phyloP scores from a whole-genome alignment of 129 eudicot genomes.

The Solidago caesia region DNA sequence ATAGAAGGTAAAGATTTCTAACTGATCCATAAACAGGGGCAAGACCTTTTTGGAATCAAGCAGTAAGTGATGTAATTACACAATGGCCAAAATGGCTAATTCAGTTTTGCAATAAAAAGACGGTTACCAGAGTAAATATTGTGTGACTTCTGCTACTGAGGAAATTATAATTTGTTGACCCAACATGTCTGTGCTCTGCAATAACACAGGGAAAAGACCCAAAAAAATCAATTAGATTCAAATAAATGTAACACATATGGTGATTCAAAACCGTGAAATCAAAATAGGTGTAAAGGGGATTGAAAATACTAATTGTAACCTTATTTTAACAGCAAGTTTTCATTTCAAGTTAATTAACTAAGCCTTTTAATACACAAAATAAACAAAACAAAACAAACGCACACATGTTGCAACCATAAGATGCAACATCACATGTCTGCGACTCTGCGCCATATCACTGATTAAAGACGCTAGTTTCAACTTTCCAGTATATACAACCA shows the following conservation, averaged over 20 bases:
- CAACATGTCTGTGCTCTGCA: conserved; percentile 98
- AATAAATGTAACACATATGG: no score
- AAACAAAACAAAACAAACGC: background rate
- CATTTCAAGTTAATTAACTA: conserved; percentile 5
- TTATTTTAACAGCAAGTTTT: background rate
- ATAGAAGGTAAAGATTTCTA: conserved; percentile 4
- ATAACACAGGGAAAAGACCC: conserved; percentile 21
- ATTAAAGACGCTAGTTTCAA: conserved; percentile 13
- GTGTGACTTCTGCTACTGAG: conserved; percentile 99
- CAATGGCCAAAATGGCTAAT: conserved; percentile 21
- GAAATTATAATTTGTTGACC: conserved; percentile 90
- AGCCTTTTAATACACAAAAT: background rate
- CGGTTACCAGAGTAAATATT: conserved; percentile 86
- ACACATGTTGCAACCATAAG: conserved; percentile 13
- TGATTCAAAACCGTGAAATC: conserved; percentile 7
- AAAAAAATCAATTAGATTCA: conserved; percentile 15
- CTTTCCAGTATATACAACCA: conserved; percentile 9
- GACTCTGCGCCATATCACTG: conserved; percentile 6
- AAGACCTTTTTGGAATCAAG: background rate
- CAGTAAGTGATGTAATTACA: background rate
- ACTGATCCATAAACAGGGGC: background rate
- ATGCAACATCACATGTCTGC: conserved; percentile 2
- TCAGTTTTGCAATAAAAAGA: conserved; percentile 22
- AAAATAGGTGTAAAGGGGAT: conserved; percentile 12
- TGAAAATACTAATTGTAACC: background rate